Conservation (phyloP, 441 rosid genomes). For the Populus hybrid region DNA sequence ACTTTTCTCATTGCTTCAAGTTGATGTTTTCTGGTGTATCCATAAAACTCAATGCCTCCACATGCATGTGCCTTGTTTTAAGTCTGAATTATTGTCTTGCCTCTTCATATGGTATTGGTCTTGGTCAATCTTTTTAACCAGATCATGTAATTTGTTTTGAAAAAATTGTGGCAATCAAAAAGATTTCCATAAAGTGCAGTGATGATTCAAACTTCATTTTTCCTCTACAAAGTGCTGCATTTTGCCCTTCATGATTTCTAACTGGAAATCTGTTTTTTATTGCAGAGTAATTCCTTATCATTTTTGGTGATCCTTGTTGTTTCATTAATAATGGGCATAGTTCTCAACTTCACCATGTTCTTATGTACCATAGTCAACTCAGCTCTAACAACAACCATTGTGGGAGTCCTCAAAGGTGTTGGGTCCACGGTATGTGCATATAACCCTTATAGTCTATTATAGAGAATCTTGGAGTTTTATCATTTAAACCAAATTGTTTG, state of each 20-base stretch:
- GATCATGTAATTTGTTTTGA: neutral
- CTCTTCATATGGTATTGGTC: neutral
- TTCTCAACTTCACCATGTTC: slow-evolving; percentile 96
- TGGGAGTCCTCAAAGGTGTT: slow-evolving; percentile 97
- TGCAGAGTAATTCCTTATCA: slow-evolving; percentile 74
- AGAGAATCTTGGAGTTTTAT: slow-evolving; percentile 2
- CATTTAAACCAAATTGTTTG: slow-evolving; percentile 3
- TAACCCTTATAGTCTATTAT: neutral
- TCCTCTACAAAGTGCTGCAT: too few relatives aligned
- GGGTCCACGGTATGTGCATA: slow-evolving; percentile 78
- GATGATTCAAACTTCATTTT: neutral
- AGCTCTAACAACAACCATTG: slow-evolving; percentile 94
- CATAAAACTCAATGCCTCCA: neutral
- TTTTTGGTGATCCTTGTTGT: slow-evolving; percentile 63
- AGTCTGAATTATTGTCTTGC: neutral
- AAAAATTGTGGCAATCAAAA: neutral
- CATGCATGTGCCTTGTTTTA: neutral
- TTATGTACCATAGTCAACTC: slow-evolving; percentile 96
- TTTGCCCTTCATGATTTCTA: slow-evolving; percentile 3
- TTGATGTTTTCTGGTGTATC: neutral
- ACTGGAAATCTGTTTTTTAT: slow-evolving; percentile 14
- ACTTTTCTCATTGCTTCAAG: neutral
- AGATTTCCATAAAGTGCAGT: neutral
- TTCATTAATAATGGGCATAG: slow-evolving; percentile 90
- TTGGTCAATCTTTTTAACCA: neutral